phyloP scores from a whole-genome alignment of 371 early-diverging fungal genomes.

The Actinomucor elegans region DNA sequence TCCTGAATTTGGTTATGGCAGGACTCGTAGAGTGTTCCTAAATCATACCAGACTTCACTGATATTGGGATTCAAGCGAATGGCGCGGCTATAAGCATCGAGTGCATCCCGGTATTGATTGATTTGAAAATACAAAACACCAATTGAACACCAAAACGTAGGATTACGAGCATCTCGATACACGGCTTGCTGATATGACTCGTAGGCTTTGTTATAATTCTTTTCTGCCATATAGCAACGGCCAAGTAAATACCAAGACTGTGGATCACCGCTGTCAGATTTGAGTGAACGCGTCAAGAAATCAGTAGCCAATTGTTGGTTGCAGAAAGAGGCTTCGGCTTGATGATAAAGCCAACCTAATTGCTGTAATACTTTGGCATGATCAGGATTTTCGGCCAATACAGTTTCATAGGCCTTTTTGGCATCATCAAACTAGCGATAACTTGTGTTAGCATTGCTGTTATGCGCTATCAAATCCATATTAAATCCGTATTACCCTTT shows the following conservation, averaged over 20 bases:
- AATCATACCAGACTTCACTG: slow-evolving; percentile 93
- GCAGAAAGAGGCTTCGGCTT: slow-evolving; percentile 68
- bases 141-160: slow-evolving; percentile 96
- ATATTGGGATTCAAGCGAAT: slow-evolving; percentile 90
- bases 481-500: slow-evolving; percentile 59
- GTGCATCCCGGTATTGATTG: slow-evolving; percentile 89
- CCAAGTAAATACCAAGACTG: slow-evolving; percentile 94
- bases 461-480: too few species aligned
- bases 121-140: slow-evolving; percentile 95
- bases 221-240: slow-evolving; percentile 92
- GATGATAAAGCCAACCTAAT: slow-evolving; percentile 92
- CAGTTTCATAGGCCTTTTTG: slow-evolving; percentile 87
- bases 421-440: slow-evolving; percentile 67
- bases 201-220: slow-evolving; percentile 91
- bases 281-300: slow-evolving; percentile 75
- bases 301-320: slow-evolving; percentile 81
- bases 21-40: slow-evolving; percentile 93
- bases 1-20: slow-evolving; percentile 95
- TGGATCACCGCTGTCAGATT: slow-evolving; percentile 81
- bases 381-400: slow-evolving; percentile 81
- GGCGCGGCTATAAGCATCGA: slow-evolving; percentile 94
- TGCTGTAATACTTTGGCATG: slow-evolving; percentile 94
- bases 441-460: not conserved
- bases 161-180: slow-evolving; percentile 87
- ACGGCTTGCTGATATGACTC: slow-evolving; percentile 97